Conservation (phyloP, 768 basidiomycete genomes). For the Lactifluus volemus region DNA sequence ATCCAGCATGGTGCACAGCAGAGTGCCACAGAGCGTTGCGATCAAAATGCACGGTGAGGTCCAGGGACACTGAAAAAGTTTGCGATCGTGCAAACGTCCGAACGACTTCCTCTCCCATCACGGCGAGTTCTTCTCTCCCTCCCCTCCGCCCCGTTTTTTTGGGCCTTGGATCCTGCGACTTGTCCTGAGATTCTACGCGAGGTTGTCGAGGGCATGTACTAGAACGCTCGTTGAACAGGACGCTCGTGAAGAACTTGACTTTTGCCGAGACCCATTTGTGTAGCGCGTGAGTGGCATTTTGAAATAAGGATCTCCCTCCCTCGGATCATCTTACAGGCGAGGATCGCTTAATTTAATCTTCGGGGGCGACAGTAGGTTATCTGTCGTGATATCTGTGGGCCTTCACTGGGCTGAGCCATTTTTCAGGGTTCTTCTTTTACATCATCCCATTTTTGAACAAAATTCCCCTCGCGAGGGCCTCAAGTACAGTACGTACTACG, state of each 20-base stretch:
- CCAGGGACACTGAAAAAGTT: not conserved
- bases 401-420: not conserved
- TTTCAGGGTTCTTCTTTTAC: not conserved
- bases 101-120: not conserved
- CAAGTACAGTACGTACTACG: too few relatives aligned
- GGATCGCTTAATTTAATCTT: not conserved
- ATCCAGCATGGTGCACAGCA: not conserved
- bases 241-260: not conserved
- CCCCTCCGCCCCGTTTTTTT: constrained; percentile 3
- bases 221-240: not conserved
- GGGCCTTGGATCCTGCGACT: not conserved
- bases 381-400: too few relatives aligned
- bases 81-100: not conserved
- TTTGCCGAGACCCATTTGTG: not conserved
- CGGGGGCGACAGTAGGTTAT: too few relatives aligned
- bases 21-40: too few relatives aligned
- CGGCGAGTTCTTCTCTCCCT: not conserved
- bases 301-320: not conserved
- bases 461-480: too few relatives aligned
- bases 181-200: not conserved
- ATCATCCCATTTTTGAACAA: too few relatives aligned
- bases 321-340: not conserved
- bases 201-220: not conserved
- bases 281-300: not conserved
- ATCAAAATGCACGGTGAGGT: not conserved